Evolutionary conservation across 352 stramenopile genomes (phyloP).

Genomic region (Phytophthora podocarpi): DNA sequence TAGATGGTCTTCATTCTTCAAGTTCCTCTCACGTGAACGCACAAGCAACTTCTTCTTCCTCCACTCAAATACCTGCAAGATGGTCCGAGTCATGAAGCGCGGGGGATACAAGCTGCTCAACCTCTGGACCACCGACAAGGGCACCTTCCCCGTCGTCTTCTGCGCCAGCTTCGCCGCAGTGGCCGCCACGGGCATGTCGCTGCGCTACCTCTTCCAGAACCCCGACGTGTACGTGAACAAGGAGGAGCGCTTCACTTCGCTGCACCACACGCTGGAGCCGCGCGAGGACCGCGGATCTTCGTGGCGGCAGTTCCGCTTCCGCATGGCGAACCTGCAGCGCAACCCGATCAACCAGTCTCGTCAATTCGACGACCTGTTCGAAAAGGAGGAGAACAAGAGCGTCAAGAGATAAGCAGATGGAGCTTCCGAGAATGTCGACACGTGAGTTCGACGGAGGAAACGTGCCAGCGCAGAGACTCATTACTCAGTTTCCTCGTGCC

Average conservation of each 20-base stretch:
- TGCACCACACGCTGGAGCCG: slow-evolving; percentile 50
- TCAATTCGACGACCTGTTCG: slow-evolving; percentile 62
- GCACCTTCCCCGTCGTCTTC: slow-evolving; percentile 67
- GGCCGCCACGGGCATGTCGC: slow-evolving; percentile 36
- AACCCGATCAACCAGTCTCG: slow-evolving; percentile 82
- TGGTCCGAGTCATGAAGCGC: slow-evolving; percentile 34
- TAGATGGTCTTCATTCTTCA: slow-evolving; percentile 6
- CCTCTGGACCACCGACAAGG: slow-evolving; percentile 67
- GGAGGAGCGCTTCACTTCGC: slow-evolving; percentile 44
- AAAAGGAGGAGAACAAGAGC: slow-evolving; percentile 58
- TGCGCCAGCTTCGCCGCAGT: slow-evolving; percentile 42
- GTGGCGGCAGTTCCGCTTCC: slow-evolving; percentile 72
- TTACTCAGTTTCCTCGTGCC: slow-evolving; percentile 4
- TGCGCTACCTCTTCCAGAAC: slow-evolving; percentile 58
- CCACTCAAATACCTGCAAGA: slow-evolving; percentile 2
- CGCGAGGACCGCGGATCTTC: slow-evolving; percentile 41
- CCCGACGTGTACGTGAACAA: slow-evolving; percentile 76
- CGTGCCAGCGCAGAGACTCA: not conserved
- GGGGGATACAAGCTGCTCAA: slow-evolving; percentile 40
- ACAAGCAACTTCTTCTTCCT: not conserved
- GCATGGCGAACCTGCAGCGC: slow-evolving; percentile 63
- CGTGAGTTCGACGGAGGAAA: not conserved
- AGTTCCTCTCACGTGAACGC: slow-evolving; percentile 12
- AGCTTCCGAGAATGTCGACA: not conserved
- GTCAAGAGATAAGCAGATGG: slow-evolving; percentile 50